Evolutionary conservation across 805 yeast species (phyloP).

Genomic region (Saccharomyces mikatae): DNA sequence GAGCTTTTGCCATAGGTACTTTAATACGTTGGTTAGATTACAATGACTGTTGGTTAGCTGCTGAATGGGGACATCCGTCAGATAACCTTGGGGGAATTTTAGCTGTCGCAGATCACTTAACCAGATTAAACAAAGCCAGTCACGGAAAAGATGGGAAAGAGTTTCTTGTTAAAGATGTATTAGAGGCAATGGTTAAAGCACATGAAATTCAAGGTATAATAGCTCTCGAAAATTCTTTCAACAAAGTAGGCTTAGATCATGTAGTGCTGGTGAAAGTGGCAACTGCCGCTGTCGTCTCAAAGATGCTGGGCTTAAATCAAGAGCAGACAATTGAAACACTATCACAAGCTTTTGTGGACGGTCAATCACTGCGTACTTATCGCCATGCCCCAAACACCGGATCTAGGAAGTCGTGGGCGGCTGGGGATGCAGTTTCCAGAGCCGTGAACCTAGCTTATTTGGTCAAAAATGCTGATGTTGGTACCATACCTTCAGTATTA

Average conservation of each 20-base stretch:
- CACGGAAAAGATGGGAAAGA: constrained; percentile 34
- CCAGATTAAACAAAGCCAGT: constrained; percentile 37
- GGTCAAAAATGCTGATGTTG: constrained; percentile 45
- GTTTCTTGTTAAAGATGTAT: constrained; percentile 42
- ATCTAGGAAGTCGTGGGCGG: constrained; percentile 60
- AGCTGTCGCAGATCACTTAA: constrained; percentile 50
- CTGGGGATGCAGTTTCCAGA: constrained; percentile 54
- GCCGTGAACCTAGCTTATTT: constrained; percentile 49
- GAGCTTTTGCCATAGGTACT: constrained; percentile 51
- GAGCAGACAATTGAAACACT: constrained; percentile 48
- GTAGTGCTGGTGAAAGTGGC: constrained; percentile 53
- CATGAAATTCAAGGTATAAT: constrained; percentile 56
- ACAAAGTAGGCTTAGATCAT: constrained; percentile 52
- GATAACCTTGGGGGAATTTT: constrained; percentile 53
- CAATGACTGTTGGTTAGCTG: constrained; percentile 60
- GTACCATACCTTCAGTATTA: constrained; percentile 48
- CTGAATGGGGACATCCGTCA: constrained; percentile 66
- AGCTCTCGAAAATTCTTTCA: constrained; percentile 54
- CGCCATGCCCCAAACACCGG: constrained; percentile 60
- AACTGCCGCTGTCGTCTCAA: constrained; percentile 51
- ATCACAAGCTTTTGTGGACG: constrained; percentile 56
- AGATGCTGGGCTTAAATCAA: constrained; percentile 42
- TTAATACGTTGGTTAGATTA: constrained; percentile 53
- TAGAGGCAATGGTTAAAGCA: constrained; percentile 53
- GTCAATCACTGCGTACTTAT: constrained; percentile 50